Evolutionary conservation across 495 filamentous ascomycete genomes (phyloP).

Genomic region (Penicillium coprophilum): DNA sequence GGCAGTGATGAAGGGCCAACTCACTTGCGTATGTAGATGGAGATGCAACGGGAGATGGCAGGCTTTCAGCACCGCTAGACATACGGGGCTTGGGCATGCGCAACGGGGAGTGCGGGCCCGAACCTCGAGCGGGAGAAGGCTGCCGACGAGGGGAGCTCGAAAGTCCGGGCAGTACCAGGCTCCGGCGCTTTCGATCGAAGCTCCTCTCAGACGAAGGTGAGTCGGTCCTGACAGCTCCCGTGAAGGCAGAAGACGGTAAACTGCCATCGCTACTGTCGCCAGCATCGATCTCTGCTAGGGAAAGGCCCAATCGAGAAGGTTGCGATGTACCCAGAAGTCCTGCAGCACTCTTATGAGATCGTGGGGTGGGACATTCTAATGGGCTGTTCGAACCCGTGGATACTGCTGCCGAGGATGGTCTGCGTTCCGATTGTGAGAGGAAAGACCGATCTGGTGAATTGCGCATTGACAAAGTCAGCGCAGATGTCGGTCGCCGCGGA

Average conservation of each 20-base stretch:
- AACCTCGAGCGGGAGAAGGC: conserved; percentile 73
- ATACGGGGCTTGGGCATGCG: conserved; percentile 82
- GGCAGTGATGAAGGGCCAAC: conserved; percentile 58
- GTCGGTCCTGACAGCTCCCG: conserved; percentile 70
- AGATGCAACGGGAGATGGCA: conserved; percentile 85
- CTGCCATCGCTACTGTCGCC: conserved; percentile 84
- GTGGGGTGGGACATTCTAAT: conserved; percentile 85
- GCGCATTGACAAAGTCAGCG: conserved; percentile 46
- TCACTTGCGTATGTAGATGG: conserved; percentile 81
- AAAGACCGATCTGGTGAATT: conserved; percentile 38
- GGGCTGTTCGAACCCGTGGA: conserved; percentile 87
- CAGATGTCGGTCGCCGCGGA: conserved; percentile 34
- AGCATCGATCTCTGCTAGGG: conserved; percentile 75
- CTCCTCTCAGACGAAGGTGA: conserved; percentile 87
- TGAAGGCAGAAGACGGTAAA: conserved; percentile 74
- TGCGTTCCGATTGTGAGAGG: conserved; percentile 38
- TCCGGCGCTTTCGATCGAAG: conserved; percentile 79
- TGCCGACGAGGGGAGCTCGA: conserved; percentile 75
- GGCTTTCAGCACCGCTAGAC: conserved; percentile 67
- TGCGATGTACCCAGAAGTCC: conserved; percentile 61
- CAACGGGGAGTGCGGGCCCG: conserved; percentile 81
- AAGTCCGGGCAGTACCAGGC: conserved; percentile 72
- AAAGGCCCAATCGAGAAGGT: conserved; percentile 65
- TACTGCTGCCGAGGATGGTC: conserved; percentile 59
- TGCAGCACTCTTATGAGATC: conserved; percentile 73